Evolutionary conservation across 1,284 basidiomycete genomes (phyloP).

Genomic region (Malassezia caprae): DNA sequence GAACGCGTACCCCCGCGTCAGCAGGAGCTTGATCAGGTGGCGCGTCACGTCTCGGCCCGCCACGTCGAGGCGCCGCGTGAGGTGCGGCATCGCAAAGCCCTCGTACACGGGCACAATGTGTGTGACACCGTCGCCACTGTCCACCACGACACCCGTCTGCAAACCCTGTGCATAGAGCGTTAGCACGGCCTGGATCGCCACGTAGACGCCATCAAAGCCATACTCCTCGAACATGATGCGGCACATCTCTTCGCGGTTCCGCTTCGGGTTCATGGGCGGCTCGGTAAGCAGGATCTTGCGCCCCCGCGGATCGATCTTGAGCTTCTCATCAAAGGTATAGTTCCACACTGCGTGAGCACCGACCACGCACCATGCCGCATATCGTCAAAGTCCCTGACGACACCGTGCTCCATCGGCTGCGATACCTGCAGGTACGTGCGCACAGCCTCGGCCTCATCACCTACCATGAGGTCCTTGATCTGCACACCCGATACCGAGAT

Average conservation of each 20-base stretch:
- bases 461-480: slow-evolving; percentile 87
- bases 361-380: slow-evolving; percentile 62
- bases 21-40: slow-evolving; percentile 92
- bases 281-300: slow-evolving; percentile 90
- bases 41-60: slow-evolving; percentile 95
- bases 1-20: slow-evolving; percentile 98
- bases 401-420: slow-evolving; percentile 98
- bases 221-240: slow-evolving; percentile 99
- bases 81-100: slow-evolving; percentile 85
- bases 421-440: slow-evolving; percentile 91
- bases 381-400: slow-evolving; percentile 97
- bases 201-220: slow-evolving; percentile 87
- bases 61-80: slow-evolving; percentile 79
- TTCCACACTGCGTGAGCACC: slow-evolving; percentile 61
- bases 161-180: slow-evolving; percentile 95
- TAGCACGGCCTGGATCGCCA: slow-evolving; percentile 95
- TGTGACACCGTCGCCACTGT: slow-evolving; percentile 97
- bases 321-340: slow-evolving; percentile 94
- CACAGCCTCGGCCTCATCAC: slow-evolving; percentile 85
- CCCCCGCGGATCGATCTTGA: slow-evolving; percentile 74
- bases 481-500: slow-evolving; percentile 50
- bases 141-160: slow-evolving; percentile 94
- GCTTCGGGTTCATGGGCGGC: slow-evolving; percentile 98
- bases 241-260: slow-evolving; percentile 83
- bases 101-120: slow-evolving; percentile 98